These are phyloP conservation scores for Populus pruinosa DNA, from an alignment of 345 rosid species.

Conservation along the genomic window DNA sequence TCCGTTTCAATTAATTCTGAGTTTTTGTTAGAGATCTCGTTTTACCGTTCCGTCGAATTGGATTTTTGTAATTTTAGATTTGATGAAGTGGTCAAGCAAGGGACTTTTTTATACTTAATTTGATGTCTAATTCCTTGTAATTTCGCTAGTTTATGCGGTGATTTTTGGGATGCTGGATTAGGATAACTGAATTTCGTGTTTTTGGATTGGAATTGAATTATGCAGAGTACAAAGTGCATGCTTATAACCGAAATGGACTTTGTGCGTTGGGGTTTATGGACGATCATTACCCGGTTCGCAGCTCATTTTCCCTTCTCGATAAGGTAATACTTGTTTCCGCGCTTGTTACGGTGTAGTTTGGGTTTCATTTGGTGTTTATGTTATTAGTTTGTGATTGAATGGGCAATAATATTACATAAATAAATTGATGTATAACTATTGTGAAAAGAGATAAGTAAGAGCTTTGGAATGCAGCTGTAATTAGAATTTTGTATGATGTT, in stretches of 20 bases:
- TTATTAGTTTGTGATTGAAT: not conserved
- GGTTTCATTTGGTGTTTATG: not conserved
- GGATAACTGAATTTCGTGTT: not conserved
- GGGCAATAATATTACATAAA: too few relatives aligned
- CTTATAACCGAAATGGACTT: constrained; percentile 87
- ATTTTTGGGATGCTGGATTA: not conserved
- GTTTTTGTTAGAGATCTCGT: not conserved
- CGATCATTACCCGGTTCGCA: constrained; percentile 89
- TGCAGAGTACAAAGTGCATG: constrained; percentile 90
- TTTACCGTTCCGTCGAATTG: not conserved
- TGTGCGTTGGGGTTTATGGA: constrained; percentile 91
- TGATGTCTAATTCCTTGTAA: not conserved
- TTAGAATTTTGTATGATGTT: not conserved
- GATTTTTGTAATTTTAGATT: not conserved
- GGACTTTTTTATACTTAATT: not conserved
- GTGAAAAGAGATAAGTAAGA: not conserved
- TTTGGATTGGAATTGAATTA: not conserved
- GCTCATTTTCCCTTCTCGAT: constrained; percentile 84
- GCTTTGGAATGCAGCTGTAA: not conserved
- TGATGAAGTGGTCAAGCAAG: not conserved
- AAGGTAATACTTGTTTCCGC: constrained; percentile 46
- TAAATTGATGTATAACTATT: too few relatives aligned
- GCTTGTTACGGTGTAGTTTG: not conserved
- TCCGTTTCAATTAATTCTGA: constrained; percentile 9
- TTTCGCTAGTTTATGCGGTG: not conserved